Conservation (phyloP, 106 monocot genomes). For the Triglochin maritima region DNA sequence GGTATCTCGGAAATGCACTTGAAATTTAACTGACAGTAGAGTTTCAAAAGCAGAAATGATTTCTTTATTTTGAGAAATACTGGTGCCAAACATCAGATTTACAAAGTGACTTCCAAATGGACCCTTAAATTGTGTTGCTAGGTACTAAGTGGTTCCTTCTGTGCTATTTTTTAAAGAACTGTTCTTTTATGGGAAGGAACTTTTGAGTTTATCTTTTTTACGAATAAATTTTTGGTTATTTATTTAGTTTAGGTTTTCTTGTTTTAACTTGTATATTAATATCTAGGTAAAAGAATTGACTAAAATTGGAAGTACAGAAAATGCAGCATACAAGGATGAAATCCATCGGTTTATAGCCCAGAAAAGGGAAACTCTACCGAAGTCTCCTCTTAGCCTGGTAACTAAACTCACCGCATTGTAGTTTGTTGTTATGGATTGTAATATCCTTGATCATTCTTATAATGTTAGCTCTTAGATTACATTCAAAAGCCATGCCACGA, state of each 20-base stretch:
- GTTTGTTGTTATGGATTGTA: neutral
- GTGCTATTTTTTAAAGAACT: no score
- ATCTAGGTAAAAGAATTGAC: neutral
- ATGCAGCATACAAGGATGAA: neutral
- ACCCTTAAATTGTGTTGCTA: no score
- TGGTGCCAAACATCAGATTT: no score
- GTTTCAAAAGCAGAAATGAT: no score
- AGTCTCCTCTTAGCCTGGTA: slow-evolving; percentile 47
- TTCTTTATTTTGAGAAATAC: no score
- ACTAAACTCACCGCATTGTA: neutral
- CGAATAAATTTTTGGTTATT: neutral
- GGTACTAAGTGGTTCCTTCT: no score
- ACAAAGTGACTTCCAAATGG: no score
- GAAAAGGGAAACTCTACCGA: slow-evolving; percentile 34
- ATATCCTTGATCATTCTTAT: slow-evolving; percentile 1
- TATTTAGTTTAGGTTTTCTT: neutral
- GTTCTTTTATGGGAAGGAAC: no score
- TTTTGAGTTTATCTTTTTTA: neutral
- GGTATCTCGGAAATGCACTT: no score
- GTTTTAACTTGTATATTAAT: neutral
- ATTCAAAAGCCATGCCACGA: slow-evolving; percentile 14
- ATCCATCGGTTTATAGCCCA: slow-evolving; percentile 22
- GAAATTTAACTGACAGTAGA: no score
- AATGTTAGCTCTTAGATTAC: slow-evolving; percentile 27
- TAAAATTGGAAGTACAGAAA: neutral